Percentiles rank a stretch among this genome's conserved stretches.
Conservation (phyloP, 495 filamentous ascomycete species). For the Trichoderma reesei region DNA sequence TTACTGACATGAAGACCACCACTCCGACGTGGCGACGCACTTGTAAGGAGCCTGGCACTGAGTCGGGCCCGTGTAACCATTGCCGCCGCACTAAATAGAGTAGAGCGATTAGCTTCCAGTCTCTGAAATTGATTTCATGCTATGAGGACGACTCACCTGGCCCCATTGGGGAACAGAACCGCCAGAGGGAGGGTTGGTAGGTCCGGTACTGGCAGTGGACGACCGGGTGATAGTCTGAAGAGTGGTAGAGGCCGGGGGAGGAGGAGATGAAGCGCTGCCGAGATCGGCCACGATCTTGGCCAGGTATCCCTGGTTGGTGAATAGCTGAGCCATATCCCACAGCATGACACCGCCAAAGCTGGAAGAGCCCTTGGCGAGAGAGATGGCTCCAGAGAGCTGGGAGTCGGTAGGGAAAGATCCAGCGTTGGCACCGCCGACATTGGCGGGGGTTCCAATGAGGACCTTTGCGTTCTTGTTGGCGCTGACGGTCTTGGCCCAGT, state of each 20-base stretch:
- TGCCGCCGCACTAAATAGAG: conserved; percentile 24
- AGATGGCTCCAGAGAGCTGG: conserved; percentile 36
- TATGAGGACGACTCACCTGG: conserved; percentile 11
- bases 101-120: too few relatives aligned
- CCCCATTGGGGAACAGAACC: conserved; percentile 27
- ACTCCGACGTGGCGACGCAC: conserved; percentile 20
- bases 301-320: conserved; percentile 49
- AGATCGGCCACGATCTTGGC: conserved; percentile 26
- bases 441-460: conserved; percentile 56
- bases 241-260: conserved; percentile 2
- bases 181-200: conserved; percentile 12
- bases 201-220: conserved; percentile 14
- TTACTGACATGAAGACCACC: conserved; percentile 28
- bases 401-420: conserved; percentile 44
- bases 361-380: conserved; percentile 41
- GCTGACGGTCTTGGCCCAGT: conserved; percentile 54
- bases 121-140: too few relatives aligned
- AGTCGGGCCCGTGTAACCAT: conserved; percentile 28
- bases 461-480: conserved; percentile 56
- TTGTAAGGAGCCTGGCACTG: conserved; percentile 27
- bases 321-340: conserved; percentile 59
- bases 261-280: conserved; percentile 11
- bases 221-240: conserved; percentile 6
- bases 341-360: conserved; percentile 65
- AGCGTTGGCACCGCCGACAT: conserved; percentile 42